Conservation (phyloP, 2,329 filamentous ascomycete species). For the Dissoconium aciculare region DNA sequence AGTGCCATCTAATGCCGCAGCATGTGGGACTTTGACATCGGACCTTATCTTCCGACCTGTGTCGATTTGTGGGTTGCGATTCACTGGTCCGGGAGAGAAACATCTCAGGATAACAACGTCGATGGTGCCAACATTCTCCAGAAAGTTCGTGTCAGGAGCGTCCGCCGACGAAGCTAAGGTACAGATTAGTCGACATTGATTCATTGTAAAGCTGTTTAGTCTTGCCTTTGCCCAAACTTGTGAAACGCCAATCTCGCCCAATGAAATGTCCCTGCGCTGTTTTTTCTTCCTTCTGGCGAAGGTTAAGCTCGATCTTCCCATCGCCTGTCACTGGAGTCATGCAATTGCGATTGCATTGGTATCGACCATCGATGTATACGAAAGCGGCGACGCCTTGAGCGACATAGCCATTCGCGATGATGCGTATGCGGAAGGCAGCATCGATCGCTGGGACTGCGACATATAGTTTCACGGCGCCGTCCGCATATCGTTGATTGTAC, state of each 20-base stretch:
- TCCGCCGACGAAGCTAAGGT: too few species aligned
- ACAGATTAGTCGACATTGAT: too few species aligned
- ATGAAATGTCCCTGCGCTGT: conserved; percentile 32
- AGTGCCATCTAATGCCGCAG: too few species aligned
- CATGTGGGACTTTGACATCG: too few species aligned
- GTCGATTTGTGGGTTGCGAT: too few species aligned
- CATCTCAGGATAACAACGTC: conserved; percentile 35
- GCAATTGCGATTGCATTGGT: conserved; percentile 43
- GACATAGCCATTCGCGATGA: conserved; percentile 37
- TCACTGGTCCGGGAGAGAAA: too few species aligned
- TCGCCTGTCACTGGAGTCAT: conserved; percentile 17
- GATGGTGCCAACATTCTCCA: conserved; percentile 32
- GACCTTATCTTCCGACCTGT: too few species aligned
- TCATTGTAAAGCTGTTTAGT: too few species aligned
- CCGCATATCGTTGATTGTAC: conserved; percentile 35
- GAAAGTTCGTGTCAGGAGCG: too few species aligned
- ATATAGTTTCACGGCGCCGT: conserved; percentile 38
- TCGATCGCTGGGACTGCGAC: conserved; percentile 34
- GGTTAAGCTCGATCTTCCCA: conserved; percentile 33
- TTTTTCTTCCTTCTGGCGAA: conserved; percentile 41
- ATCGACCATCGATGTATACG: conserved; percentile 43
- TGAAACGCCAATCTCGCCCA: conserved; percentile 40
- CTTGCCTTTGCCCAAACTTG: conserved; percentile 30
- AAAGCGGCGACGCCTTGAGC: conserved; percentile 39
- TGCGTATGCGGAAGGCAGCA: conserved; percentile 35